Evolutionary conservation across 495 filamentous ascomycete genomes (phyloP).

Genomic region (Mytilinidion resinicola): DNA sequence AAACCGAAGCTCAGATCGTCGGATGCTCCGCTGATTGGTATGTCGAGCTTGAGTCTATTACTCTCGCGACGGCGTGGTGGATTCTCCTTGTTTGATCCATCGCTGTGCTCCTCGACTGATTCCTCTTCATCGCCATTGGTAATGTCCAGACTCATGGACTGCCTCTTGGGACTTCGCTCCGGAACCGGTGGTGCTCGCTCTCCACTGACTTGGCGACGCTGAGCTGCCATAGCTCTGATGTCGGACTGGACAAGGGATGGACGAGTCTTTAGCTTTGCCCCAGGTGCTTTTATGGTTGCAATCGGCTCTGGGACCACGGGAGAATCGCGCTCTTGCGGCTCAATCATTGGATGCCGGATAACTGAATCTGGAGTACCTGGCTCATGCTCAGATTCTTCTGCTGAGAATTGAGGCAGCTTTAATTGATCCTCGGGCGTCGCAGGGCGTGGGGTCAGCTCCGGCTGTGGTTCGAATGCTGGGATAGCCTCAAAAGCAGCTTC

Average conservation of each 20-base stretch:
- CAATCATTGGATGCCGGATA: constrained; percentile 64
- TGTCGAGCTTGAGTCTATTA: constrained; percentile 50
- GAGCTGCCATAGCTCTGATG: constrained; percentile 77
- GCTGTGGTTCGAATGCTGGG: constrained; percentile 32
- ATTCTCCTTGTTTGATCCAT: constrained; percentile 39
- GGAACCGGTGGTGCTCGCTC: constrained; percentile 34
- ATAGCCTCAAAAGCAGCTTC: constrained; percentile 35
- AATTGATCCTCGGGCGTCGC: constrained; percentile 56
- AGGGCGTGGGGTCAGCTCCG: constrained; percentile 51
- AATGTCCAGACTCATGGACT: constrained; percentile 25
- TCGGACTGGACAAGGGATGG: constrained; percentile 83
- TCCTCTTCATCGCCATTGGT: constrained; percentile 15
- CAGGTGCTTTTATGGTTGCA: constrained; percentile 85
- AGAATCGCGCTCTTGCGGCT: constrained; percentile 41
- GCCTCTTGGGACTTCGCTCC: constrained; percentile 27
- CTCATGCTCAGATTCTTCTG: constrained; percentile 53
- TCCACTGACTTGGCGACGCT: constrained; percentile 76
- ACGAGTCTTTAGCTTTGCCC: constrained; percentile 81
- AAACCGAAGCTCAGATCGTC: constrained; percentile 72
- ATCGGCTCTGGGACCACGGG: constrained; percentile 70
- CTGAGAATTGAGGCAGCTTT: constrained; percentile 40
- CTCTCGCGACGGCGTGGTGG: constrained; percentile 41
- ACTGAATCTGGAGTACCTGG: constrained; percentile 90
- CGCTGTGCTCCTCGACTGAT: constrained; percentile 1
- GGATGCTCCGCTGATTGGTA: constrained; percentile 49